A percentile compares a stretch with the other conserved stretches of the same genome.
These are phyloP conservation scores for Penicillium riverlandense DNA, from an alignment of 495 filamentous ascomycete genomes.

Conservation along the genomic window DNA sequence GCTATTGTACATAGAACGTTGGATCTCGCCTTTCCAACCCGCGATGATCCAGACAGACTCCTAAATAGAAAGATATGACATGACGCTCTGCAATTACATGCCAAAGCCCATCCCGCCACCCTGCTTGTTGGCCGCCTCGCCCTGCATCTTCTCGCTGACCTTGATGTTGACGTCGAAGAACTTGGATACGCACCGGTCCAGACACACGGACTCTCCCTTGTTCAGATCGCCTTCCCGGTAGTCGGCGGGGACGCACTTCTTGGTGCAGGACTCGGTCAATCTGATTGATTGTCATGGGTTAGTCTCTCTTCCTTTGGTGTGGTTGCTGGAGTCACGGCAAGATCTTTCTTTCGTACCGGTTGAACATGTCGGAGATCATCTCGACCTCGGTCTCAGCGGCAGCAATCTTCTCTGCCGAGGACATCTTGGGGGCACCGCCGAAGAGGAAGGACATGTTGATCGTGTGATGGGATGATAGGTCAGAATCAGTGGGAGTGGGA, in stretches of 20 bases:
- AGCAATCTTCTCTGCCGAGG: slow-evolving; percentile 91
- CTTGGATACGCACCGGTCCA: slow-evolving; percentile 93
- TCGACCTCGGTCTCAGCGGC: slow-evolving; percentile 88
- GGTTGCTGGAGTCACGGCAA: too few species aligned
- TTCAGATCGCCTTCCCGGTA: slow-evolving; percentile 95
- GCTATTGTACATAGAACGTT: slow-evolving; percentile 1
- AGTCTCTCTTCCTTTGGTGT: too few species aligned
- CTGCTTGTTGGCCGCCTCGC: slow-evolving; percentile 47
- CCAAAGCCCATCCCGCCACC: slow-evolving; percentile 43
- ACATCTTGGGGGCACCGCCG: slow-evolving; percentile 74
- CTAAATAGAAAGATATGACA: too few species aligned
- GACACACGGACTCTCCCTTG: slow-evolving; percentile 96
- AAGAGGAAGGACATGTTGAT: slow-evolving; percentile 91
- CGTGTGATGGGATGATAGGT: background rate
- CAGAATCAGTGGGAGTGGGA: background rate
- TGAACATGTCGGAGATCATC: slow-evolving; percentile 94
- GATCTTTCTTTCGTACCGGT: slow-evolving; percentile 48
- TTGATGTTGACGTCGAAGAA: slow-evolving; percentile 98
- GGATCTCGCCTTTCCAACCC: too few species aligned
- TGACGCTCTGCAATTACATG: slow-evolving; percentile 31
- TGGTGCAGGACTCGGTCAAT: slow-evolving; percentile 76
- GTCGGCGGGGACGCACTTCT: slow-evolving; percentile 83
- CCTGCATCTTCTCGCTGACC: slow-evolving; percentile 77
- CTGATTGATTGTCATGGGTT: slow-evolving; percentile 33
- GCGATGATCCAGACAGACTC: too few species aligned